Conservation (phyloP, 495 filamentous ascomycete species). For the Hypoxylon perforatum region DNA sequence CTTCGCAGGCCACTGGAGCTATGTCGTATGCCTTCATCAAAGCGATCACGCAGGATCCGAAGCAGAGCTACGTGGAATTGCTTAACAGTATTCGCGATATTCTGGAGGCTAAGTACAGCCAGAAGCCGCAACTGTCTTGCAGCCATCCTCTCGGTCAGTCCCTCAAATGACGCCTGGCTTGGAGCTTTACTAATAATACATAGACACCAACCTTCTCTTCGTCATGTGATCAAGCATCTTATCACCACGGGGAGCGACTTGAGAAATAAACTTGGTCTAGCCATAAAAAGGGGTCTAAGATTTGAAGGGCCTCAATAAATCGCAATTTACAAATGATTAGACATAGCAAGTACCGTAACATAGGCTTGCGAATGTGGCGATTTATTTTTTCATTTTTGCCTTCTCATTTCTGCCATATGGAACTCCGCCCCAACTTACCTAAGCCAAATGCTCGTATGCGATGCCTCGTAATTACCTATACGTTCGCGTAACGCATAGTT, state of each 20-base stretch:
- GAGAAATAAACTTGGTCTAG: background rate
- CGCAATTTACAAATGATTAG: too few relatives aligned
- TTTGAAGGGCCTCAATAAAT: too few relatives aligned
- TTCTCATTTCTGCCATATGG: too few relatives aligned
- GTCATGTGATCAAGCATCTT: conserved; percentile 52
- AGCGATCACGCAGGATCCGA: conserved; percentile 89
- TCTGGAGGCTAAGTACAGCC: conserved; percentile 83
- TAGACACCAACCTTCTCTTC: conserved; percentile 58
- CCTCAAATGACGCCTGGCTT: conserved; percentile 22
- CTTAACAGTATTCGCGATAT: conserved; percentile 95
- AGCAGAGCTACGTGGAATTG: conserved; percentile 95
- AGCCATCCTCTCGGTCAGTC: conserved; percentile 91
- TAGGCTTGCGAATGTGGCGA: too few relatives aligned
- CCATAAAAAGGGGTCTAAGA: too few relatives aligned
- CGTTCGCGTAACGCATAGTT: too few relatives aligned
- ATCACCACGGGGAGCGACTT: background rate
- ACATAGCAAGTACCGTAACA: too few relatives aligned
- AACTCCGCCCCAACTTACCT: too few relatives aligned
- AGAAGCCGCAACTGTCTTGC: conserved; percentile 96
- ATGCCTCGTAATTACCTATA: too few relatives aligned
- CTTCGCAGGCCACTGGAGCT: conserved; percentile 89
- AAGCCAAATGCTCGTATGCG: too few relatives aligned
- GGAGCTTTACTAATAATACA: conserved; percentile 26
- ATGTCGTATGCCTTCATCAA: conserved; percentile 97
- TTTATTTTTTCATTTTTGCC: too few relatives aligned